Conservation (phyloP, 2,329 filamentous ascomycete species). For the Sporothrix euskadiensis region DNA sequence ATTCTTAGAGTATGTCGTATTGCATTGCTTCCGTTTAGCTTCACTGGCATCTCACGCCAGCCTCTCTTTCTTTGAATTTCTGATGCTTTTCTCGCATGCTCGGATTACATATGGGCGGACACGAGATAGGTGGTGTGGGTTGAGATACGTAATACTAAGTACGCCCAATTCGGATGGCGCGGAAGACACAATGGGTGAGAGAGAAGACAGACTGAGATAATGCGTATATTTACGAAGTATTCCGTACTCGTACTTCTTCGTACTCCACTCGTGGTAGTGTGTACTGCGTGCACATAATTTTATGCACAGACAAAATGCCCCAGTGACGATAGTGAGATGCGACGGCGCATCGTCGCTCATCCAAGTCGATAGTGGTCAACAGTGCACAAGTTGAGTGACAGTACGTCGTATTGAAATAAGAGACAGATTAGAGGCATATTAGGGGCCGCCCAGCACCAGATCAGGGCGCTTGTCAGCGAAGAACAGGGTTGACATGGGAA, state of each 20-base stretch:
- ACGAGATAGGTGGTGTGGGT: background rate
- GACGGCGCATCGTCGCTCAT: background rate
- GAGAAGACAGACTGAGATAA: background rate
- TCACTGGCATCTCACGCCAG: background rate
- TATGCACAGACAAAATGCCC: background rate
- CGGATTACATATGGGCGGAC: background rate
- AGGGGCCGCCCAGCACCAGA: background rate
- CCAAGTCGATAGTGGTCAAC: conserved; percentile 7
- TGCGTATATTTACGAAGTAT: background rate
- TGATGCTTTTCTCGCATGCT: background rate
- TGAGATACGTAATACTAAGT: conserved; percentile 22
- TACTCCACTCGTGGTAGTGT: background rate
- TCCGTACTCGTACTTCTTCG: too few relatives aligned
- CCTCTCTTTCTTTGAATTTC: background rate
- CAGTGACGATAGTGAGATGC: background rate
- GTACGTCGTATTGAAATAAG: background rate
- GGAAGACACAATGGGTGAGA: background rate
- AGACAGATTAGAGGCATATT: background rate
- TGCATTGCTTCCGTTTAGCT: background rate
- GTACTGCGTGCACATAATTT: background rate
- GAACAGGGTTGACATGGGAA: background rate
- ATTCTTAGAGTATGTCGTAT: background rate
- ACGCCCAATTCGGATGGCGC: conserved; percentile 26
- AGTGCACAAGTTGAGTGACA: background rate
- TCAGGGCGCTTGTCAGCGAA: conserved; percentile 6